Conservation (phyloP, 768 basidiomycete genomes). For the Pleurotus giganteus region DNA sequence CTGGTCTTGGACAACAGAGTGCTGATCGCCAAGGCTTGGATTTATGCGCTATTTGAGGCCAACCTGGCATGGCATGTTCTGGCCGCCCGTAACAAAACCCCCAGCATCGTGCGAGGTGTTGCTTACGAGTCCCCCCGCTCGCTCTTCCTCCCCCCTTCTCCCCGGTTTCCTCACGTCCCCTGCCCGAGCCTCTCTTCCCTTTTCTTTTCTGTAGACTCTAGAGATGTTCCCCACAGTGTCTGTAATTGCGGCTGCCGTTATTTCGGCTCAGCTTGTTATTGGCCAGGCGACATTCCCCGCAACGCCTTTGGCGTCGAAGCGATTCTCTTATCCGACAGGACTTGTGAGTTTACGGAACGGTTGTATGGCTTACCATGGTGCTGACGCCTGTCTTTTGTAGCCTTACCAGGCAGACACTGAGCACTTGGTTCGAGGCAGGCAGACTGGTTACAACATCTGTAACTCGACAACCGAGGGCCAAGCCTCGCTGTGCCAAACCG, state of each 20-base stretch:
- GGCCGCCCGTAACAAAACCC: neutral
- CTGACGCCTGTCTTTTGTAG: constrained; percentile 25
- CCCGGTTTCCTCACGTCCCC: neutral
- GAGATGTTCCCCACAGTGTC: constrained; percentile 1
- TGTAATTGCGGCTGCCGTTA: neutral
- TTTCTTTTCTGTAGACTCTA: neutral
- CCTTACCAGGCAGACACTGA: constrained; percentile 50
- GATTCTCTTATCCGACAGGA: constrained; percentile 2
- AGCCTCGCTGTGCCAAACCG: constrained; percentile 58
- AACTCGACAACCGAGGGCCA: constrained; percentile 57
- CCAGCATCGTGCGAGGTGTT: neutral
- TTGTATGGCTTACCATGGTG: neutral
- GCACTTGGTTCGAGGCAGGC: constrained; percentile 46
- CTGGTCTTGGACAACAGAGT: constrained; percentile 1
- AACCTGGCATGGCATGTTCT: neutral
- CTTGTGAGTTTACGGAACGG: neutral
- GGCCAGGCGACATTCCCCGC: constrained; percentile 3
- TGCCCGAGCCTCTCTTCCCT: neutral
- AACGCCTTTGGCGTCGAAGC: constrained; percentile 1
- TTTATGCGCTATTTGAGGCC: constrained; percentile 2
- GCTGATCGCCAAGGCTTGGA: constrained; percentile 7
- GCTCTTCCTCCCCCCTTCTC: neutral
- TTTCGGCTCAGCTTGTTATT: neutral
- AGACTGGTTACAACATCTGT: constrained; percentile 57
- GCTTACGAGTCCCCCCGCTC: neutral